Percentiles rank a stretch among this genome's conserved stretches.
phyloP scores from a whole-genome alignment of 331 rosid genomes.

The Malus hybrid region DNA sequence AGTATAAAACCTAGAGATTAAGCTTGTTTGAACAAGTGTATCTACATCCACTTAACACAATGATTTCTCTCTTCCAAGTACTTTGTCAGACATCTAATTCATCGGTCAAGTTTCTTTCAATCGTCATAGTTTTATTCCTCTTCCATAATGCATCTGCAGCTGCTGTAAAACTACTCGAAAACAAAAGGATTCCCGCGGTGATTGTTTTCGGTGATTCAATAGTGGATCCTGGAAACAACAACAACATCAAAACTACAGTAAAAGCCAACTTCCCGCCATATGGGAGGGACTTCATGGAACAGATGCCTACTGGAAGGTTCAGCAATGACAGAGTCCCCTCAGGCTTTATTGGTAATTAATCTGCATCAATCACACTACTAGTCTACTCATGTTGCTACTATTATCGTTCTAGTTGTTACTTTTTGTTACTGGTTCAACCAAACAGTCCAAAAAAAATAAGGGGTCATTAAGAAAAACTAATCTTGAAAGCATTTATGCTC shows the following conservation, averaged over 20 bases:
- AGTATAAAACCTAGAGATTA: neutral
- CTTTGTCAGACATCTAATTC: neutral
- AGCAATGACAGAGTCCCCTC: constrained; percentile 58
- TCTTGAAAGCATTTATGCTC: no score
- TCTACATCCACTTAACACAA: neutral
- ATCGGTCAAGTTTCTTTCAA: constrained; percentile 2
- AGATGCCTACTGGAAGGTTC: constrained; percentile 59
- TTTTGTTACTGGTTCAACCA: neutral
- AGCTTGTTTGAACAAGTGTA: neutral
- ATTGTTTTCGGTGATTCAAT: constrained; percentile 66
- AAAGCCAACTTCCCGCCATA: constrained; percentile 62
- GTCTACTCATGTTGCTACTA: neutral
- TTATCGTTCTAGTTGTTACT: neutral
- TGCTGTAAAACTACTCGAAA: constrained; percentile 16
- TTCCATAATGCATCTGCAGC: neutral
- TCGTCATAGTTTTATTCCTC: constrained; percentile 1
- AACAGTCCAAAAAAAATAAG: no score
- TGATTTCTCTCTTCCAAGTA: constrained; percentile 20
- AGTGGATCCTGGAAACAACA: constrained; percentile 66
- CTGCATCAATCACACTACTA: no score
- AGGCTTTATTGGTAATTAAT: constrained; percentile 18
- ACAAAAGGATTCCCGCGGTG: constrained; percentile 44
- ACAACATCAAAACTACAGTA: constrained; percentile 31
- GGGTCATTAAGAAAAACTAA: no score
- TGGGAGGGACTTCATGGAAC: constrained; percentile 50